Evolutionary conservation across 2,329 filamentous ascomycete genomes (phyloP).

Genomic region (Fusarium robinianum): DNA sequence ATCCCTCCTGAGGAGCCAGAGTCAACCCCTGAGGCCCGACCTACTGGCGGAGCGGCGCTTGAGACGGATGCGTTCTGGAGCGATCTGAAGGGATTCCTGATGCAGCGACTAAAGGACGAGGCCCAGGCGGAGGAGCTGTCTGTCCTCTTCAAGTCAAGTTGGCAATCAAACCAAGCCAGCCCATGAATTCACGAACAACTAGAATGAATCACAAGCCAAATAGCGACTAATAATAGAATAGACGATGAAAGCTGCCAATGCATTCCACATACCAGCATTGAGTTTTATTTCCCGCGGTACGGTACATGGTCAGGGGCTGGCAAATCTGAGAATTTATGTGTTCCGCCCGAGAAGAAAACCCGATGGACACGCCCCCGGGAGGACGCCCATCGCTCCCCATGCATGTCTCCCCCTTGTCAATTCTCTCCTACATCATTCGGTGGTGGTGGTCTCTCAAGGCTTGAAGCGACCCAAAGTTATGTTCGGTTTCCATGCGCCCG

Average conservation of each 20-base stretch:
- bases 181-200: too few species aligned
- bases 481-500: slow-evolving; percentile 30
- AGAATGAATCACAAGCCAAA: slow-evolving; percentile 2
- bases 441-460: slow-evolving; percentile 33
- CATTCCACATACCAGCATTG: slow-evolving; percentile 38
- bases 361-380: slow-evolving; percentile 17
- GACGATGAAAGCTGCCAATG: slow-evolving; percentile 25
- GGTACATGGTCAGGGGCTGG: slow-evolving; percentile 38
- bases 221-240: slow-evolving; percentile 23
- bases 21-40: slow-evolving; percentile 32
- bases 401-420: slow-evolving; percentile 27
- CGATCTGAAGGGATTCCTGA: slow-evolving; percentile 80
- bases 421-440: slow-evolving; percentile 35
- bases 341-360: slow-evolving; percentile 33
- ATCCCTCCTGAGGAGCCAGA: slow-evolving; percentile 48
- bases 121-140: slow-evolving; percentile 66
- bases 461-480: slow-evolving; percentile 37
- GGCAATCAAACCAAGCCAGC: slow-evolving; percentile 55
- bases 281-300: slow-evolving; percentile 37
- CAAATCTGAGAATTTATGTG: slow-evolving; percentile 38
- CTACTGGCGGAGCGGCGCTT: slow-evolving; percentile 63
- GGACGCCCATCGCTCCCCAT: slow-evolving; percentile 26
- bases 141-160: slow-evolving; percentile 71
- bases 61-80: slow-evolving; percentile 80
- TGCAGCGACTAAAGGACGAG: slow-evolving; percentile 77